Evolutionary conservation across 2,329 filamentous ascomycete genomes (phyloP).

Genomic region (Zasmidium angulare): DNA sequence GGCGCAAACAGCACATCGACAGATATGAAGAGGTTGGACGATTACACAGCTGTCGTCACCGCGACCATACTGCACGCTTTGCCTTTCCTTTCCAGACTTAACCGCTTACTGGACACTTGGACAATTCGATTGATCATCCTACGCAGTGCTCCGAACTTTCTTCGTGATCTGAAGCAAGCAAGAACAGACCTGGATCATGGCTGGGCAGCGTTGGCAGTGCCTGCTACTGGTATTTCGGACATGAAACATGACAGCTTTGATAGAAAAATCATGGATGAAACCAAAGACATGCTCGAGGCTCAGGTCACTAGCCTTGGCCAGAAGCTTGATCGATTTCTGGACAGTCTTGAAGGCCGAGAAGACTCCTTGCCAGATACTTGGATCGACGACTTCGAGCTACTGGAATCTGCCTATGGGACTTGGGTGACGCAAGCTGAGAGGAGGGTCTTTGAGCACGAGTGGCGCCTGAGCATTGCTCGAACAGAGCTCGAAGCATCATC

Average conservation of each 20-base stretch:
- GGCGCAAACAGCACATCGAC: constrained; percentile 15
- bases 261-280: constrained; percentile 23
- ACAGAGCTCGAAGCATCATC: neutral
- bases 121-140: constrained; percentile 72
- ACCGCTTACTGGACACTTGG: constrained; percentile 75
- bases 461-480: constrained; percentile 10
- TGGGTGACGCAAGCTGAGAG: constrained; percentile 80
- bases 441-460: constrained; percentile 67
- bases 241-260: constrained; percentile 17
- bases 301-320: constrained; percentile 70
- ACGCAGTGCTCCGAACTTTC: constrained; percentile 67
- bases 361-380: constrained; percentile 84
- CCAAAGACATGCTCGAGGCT: constrained; percentile 61
- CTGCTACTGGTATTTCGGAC: constrained; percentile 16
- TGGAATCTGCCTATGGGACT: constrained; percentile 74
- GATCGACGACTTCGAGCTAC: constrained; percentile 79
- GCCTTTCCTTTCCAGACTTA: constrained; percentile 74
- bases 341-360: constrained; percentile 76
- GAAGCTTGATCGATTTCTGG: constrained; percentile 80
- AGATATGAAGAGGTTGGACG: constrained; percentile 62
- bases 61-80: constrained; percentile 87
- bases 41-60: constrained; percentile 86
- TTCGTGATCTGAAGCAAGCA: constrained; percentile 63
- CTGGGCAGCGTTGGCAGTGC: constrained; percentile 59
- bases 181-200: constrained; percentile 65